Base-by-base conservation (phyloP, 805 yeast genomes). In the Sugiyamaella mastotermitis region DNA sequence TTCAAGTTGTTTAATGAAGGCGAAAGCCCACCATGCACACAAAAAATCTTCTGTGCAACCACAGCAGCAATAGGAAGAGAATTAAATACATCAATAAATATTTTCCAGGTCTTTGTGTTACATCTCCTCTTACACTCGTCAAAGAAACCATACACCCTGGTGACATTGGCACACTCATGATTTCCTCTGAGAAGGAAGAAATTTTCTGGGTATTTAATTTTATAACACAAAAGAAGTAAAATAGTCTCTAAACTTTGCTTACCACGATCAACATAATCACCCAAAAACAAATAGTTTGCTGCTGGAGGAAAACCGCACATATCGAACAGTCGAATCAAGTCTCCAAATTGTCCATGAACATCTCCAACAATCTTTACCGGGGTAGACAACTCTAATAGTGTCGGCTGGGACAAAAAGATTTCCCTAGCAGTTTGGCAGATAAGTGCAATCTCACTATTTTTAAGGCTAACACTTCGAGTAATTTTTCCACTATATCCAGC, bases 251-350 rank as follows among this genome's bases (percentile, higher is more conserved):
- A 66, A 3, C 94, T 81, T 63, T 92, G 98, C 61, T 92, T 92
- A 41, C 98, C 98, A 49, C 98, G 74, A 64, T 92, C 98, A 33
- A 92, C 98, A 60, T 92, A 92, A 64, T 92, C 98, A 20, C 98
- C 98, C 33, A 92, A 63, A 53, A 92, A 90, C 49, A 92, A 65
- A 62, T 87, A 92, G 61, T 92, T 92, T 10, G 96, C 77, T 45
- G 82, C 74, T 1, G 97, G 97, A 4, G 98, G 98, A 62, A 90
- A 85, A 16, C 98, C 98, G 66, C 97, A 88, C 65, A 87, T 82
- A 40, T 94, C 86, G 62, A 92, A 86, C 43, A 92, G 72, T 49
- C 98, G 75, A 48, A 92, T 76, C 46, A 92, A 68, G 62, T 92
- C 98, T 36, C 83, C 83, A 58, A 81, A 92, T 62, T 92, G 98